Percentiles rank a stretch among this genome's conserved stretches.
Evolutionary conservation across 768 basidiomycete species (phyloP).

Genomic region (Rickenella mellea): DNA sequence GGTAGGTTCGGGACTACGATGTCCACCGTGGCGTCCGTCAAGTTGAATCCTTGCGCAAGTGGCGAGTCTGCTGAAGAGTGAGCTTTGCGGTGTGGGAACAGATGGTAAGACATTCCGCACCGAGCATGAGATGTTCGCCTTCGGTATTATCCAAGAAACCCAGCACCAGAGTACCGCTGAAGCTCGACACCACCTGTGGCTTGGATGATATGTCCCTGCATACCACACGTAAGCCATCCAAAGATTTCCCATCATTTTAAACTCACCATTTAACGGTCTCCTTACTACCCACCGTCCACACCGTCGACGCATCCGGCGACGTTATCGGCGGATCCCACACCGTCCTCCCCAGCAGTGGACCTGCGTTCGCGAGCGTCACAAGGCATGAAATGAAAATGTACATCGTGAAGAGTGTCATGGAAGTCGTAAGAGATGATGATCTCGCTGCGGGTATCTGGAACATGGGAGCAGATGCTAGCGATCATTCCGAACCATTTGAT

Average conservation of each 20-base stretch:
- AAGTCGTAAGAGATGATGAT: neutral
- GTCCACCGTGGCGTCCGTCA: conserved; percentile 21
- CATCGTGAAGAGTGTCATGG: neutral
- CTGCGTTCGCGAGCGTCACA: neutral
- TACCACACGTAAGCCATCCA: neutral
- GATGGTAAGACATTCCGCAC: neutral
- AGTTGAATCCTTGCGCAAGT: conserved; percentile 23
- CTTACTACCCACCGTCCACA: conserved; percentile 31
- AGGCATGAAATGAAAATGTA: neutral
- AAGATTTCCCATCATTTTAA: conserved; percentile 6
- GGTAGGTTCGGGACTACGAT: conserved; percentile 27
- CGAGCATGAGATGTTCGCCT: conserved; percentile 3
- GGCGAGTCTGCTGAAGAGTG: conserved; percentile 17
- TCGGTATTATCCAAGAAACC: conserved; percentile 19
- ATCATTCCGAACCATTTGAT: too few relatives aligned
- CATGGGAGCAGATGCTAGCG: neutral
- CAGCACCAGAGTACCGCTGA: conserved; percentile 30
- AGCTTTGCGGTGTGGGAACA: neutral
- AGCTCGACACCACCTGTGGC: conserved; percentile 41
- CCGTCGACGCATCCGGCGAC: conserved; percentile 23
- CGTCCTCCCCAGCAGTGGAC: conserved; percentile 16
- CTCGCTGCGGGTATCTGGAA: neutral
- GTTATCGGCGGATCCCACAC: conserved; percentile 37
- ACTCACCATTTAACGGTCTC: conserved; percentile 38
- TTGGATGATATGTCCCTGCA: conserved; percentile 31